Conservation (phyloP, 768 basidiomycete genomes). For the Gloeophyllum trabeum region DNA sequence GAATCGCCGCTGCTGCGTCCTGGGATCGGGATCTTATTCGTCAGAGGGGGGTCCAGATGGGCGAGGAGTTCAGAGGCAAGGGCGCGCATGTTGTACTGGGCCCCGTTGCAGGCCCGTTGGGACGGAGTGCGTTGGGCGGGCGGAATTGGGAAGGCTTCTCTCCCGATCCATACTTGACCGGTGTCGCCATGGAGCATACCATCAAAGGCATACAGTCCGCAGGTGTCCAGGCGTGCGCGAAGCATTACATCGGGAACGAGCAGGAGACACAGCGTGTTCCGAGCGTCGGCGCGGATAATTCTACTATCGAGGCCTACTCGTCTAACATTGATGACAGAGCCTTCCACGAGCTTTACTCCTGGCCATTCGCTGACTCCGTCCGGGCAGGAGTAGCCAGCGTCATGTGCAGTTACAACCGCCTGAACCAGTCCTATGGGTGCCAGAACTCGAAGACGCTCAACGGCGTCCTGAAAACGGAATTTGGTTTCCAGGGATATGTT, state of each 20-base stretch:
- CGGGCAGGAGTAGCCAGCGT: constrained; percentile 34
- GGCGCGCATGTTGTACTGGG: constrained; percentile 36
- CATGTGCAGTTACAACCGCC: constrained; percentile 24
- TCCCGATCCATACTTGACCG: constrained; percentile 53
- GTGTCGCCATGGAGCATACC: constrained; percentile 49
- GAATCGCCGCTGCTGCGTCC: constrained; percentile 24
- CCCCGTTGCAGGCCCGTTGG: constrained; percentile 9
- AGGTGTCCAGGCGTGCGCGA: constrained; percentile 50
- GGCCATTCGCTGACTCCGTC: constrained; percentile 18
- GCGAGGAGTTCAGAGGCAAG: constrained; percentile 57
- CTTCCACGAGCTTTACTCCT: constrained; percentile 20
- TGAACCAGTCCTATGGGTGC: constrained; percentile 18
- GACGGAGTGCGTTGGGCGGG: constrained; percentile 15
- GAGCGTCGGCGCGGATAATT: constrained; percentile 14
- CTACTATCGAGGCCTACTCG: constrained; percentile 10
- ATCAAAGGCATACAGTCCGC: constrained; percentile 47
- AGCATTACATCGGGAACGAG: constrained; percentile 27
- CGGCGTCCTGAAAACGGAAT: constrained; percentile 25
- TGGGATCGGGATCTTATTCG: constrained; percentile 56
- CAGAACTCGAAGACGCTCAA: constrained; percentile 17
- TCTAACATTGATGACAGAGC: constrained; percentile 32
- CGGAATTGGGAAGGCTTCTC: constrained; percentile 41
- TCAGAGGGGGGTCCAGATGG: constrained; percentile 49
- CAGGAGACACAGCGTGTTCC: constrained; percentile 1
- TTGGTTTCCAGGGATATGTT: constrained; percentile 29